Evolutionary conservation across 257 asterid species (phyloP).

Genomic region (Nicotiana attenuata): DNA sequence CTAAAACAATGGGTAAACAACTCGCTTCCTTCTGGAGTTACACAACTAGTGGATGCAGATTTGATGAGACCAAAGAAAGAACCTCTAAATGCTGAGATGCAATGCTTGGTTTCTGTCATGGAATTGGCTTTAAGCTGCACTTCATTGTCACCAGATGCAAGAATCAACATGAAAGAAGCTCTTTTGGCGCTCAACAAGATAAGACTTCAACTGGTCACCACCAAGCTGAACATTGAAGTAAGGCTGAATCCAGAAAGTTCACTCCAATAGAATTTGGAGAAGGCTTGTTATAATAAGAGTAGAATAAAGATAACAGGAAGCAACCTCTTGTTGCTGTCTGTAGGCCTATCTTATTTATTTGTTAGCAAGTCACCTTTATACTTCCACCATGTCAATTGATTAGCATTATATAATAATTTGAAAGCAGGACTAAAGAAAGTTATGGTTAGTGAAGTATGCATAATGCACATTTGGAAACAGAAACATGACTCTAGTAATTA

Average conservation of each 20-base stretch:
- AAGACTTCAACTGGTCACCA: neutral
- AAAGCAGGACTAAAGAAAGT: neutral
- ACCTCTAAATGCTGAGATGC: neutral
- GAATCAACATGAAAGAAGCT: slow-evolving; percentile 25
- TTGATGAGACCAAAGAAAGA: slow-evolving; percentile 16
- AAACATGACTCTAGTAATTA: neutral
- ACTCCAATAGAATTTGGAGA: neutral
- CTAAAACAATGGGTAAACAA: slow-evolving; percentile 10
- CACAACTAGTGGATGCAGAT: slow-evolving; percentile 9
- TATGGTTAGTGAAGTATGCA: neutral
- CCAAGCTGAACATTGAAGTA: neutral
- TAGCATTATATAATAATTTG: neutral
- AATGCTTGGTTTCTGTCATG: slow-evolving; percentile 14
- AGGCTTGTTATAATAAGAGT: neutral
- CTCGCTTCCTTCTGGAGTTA: neutral
- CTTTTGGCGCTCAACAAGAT: slow-evolving; percentile 20
- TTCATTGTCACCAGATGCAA: slow-evolving; percentile 12
- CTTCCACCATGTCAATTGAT: neutral
- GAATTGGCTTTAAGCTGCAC: slow-evolving; percentile 29
- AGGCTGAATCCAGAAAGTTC: neutral
- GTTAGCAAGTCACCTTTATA: neutral
- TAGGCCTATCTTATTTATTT: neutral
- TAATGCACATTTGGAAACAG: neutral
- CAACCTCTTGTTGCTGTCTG: neutral
- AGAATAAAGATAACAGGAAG: neutral